Percentiles rank a stretch among this genome's conserved stretches.
Conservation (phyloP, 805 yeast species). For the Candida quercuum region DNA sequence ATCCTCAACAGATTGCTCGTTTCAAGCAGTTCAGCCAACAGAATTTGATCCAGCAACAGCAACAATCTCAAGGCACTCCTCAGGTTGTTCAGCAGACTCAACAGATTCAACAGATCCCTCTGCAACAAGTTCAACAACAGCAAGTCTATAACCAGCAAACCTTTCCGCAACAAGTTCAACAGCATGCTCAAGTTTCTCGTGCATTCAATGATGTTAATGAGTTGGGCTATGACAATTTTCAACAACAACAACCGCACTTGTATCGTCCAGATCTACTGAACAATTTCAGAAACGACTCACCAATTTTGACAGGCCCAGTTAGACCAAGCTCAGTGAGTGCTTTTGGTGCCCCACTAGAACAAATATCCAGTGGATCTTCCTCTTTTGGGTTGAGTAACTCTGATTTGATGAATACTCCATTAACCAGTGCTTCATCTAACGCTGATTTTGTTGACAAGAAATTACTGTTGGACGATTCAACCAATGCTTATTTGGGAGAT, state of each 20-base stretch:
- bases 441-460: constrained; percentile 11
- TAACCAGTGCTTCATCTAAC: constrained; percentile 7
- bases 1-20: constrained; percentile 15
- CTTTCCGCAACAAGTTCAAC: constrained; percentile 5
- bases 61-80: background rate
- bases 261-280: constrained; percentile 9
- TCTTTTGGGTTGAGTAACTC: constrained; percentile 13
- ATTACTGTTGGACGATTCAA: constrained; percentile 15
- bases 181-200: background rate
- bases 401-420: constrained; percentile 11
- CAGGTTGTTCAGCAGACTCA: constrained; percentile 3
- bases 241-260: constrained; percentile 11
- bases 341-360: constrained; percentile 15
- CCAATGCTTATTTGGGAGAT: constrained; percentile 18
- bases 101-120: constrained; percentile 3
- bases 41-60: background rate
- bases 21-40: constrained; percentile 8
- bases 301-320: constrained; percentile 11
- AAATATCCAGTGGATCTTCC: constrained; percentile 8
- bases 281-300: constrained; percentile 14
- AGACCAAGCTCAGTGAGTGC: constrained; percentile 12
- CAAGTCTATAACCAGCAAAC: background rate
- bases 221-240: constrained; percentile 9
- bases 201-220: constrained; percentile 1
- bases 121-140: constrained; percentile 3